Base-by-base conservation (phyloP, 2,329 filamentous ascomycete genomes). In the Trichoderma citrinoviride region DNA sequence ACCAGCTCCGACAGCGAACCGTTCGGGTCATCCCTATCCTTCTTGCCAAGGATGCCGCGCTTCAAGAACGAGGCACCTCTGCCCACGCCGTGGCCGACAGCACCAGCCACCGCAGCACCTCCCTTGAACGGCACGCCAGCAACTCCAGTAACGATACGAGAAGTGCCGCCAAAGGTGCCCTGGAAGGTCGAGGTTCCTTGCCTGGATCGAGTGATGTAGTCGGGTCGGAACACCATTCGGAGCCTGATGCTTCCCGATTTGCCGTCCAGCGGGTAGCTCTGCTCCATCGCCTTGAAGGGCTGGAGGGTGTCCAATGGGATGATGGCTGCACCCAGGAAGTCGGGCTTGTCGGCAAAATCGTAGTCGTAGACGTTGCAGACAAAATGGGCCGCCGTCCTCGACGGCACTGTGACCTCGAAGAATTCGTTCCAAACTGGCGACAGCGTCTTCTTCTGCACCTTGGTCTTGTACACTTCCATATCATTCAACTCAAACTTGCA, bases 341-440 rank as follows among this genome's bases (percentile, higher is more conserved):
- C 95, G 1, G 93, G 92, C 77, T 93, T 94, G 76, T 96, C 93
- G 54, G 92, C 94, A 81, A 98, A 96, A 76, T 99, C 95, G 86
- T 94, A 99, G 74, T 99, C 95, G 75, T 89, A 96, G 2, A 98
- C 88, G 64, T 91, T 90, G 72, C 92, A 87, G 37, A 83, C 84
- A 78, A 99, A 95, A 27, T 95, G 86, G 43, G 93, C 90, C 0
- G 85, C 92, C 17, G 93, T 97, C 65, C 95, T 86, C 15, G 93
- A 96, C 19, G 91, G 88, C 60, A 99, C 81, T 1, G 88, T 82
- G 0, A 92, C 83, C 76, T 97, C 93, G 73, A 99, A 99, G 76
- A 88, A 93, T 75, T 99, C 95, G 74, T 98, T 98, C 96, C 96
- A 99, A 0, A 87, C 85, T 0, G 95, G 95, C 70, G 95, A 89